phyloP scores from a whole-genome alignment of 176 grass and related monocot genomes.

The Paspalum notatum region DNA sequence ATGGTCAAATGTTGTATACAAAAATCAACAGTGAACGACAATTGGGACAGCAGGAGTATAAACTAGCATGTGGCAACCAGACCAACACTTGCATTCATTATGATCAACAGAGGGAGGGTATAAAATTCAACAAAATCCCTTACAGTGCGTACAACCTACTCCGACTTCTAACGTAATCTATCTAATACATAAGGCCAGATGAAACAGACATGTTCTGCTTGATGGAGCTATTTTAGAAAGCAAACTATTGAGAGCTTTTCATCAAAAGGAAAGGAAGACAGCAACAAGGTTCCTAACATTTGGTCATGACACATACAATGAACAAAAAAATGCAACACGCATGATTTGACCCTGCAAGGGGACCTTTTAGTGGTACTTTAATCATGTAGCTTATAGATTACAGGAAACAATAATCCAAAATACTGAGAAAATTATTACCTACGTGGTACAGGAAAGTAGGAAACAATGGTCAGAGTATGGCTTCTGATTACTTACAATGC shows the following conservation, averaged over 20 bases:
- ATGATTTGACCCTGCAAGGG: neutral
- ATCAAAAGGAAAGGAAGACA: slow-evolving; percentile 32
- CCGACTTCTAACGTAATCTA: neutral
- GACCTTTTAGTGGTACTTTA: neutral
- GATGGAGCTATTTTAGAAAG: neutral
- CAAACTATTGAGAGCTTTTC: neutral
- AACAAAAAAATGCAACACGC: slow-evolving; percentile 5
- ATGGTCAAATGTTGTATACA: too few species aligned
- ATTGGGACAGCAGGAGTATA: too few species aligned
- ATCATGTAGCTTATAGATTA: neutral
- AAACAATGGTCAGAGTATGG: neutral
- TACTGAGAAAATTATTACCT: neutral
- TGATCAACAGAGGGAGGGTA: neutral
- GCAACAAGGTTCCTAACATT: slow-evolving; percentile 31
- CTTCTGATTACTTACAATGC: slow-evolving; percentile 38
- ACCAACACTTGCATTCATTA: too few species aligned
- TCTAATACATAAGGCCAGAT: neutral
- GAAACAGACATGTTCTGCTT: neutral
- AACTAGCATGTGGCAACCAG: too few species aligned
- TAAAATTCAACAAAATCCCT: neutral
- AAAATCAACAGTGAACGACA: too few species aligned
- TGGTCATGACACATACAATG: slow-evolving; percentile 3
- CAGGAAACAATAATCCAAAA: neutral
- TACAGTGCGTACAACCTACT: neutral
- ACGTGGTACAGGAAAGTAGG: neutral